phyloP scores from a whole-genome alignment of 139 green algal species.

The Zygnema cylindricum region DNA sequence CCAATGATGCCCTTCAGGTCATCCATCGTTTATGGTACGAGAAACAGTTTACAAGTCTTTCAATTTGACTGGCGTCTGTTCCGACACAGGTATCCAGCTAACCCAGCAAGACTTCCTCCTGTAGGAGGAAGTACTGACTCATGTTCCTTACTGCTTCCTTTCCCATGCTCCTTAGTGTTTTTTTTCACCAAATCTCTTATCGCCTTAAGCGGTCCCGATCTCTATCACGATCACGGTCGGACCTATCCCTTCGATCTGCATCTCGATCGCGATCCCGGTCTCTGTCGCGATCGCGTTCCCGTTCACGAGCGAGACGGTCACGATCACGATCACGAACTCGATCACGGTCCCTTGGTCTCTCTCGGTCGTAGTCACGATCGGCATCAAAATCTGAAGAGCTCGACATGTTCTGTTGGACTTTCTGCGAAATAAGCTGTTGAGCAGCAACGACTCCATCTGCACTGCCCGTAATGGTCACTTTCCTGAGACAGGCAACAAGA shows the following conservation, averaged over 20 bases:
- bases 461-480: slow-evolving; percentile 40
- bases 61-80: neutral
- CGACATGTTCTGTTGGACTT: slow-evolving; percentile 29
- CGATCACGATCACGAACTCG: neutral
- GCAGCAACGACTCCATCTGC: slow-evolving; percentile 29
- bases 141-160: neutral
- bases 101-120: neutral
- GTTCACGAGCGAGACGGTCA: neutral
- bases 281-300: neutral
- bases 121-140: neutral
- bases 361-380: neutral
- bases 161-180: no score
- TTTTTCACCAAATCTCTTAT: no score
- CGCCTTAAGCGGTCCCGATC: neutral
- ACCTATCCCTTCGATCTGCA: neutral
- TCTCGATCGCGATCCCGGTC: neutral
- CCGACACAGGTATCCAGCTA: neutral
- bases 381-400: neutral
- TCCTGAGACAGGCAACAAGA: slow-evolving; percentile 28
- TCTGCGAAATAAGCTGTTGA: slow-evolving; percentile 37
- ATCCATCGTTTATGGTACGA: no score
- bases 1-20: neutral
- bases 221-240: neutral
- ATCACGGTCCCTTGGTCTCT: neutral
- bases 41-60: neutral